Percentiles rank a stretch among this genome's conserved stretches.
Conservation (phyloP, 2,329 filamentous ascomycete genomes). For the Nigrograna mackinnonii region DNA sequence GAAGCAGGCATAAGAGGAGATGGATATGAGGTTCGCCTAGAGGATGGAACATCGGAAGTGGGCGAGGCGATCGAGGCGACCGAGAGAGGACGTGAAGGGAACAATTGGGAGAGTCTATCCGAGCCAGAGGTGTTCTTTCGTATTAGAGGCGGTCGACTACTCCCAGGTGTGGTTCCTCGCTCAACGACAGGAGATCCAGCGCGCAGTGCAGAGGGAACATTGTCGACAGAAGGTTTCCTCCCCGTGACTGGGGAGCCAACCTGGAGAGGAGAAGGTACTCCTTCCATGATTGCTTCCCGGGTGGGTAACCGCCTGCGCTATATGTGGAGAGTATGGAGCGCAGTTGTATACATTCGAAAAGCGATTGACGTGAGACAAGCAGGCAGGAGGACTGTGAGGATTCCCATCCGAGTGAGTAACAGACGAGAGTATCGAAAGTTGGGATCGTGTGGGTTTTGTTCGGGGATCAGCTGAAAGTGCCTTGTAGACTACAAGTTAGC, state of each 20-base stretch:
- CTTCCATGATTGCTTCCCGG: slow-evolving; percentile 24
- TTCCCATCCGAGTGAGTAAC: too few species aligned
- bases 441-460: background rate
- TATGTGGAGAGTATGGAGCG: background rate
- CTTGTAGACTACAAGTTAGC: slow-evolving; percentile 7
- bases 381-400: too few species aligned
- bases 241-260: slow-evolving; percentile 26
- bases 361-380: slow-evolving; percentile 4
- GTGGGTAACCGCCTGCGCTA: background rate
- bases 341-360: background rate
- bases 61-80: slow-evolving; percentile 25
- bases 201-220: slow-evolving; percentile 32
- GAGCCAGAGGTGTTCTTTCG: slow-evolving; percentile 35
- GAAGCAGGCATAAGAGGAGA: slow-evolving; percentile 29
- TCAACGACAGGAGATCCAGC: slow-evolving; percentile 31
- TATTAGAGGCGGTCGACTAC: slow-evolving; percentile 24
- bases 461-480: background rate
- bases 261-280: slow-evolving; percentile 32
- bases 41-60: slow-evolving; percentile 20
- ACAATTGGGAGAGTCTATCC: slow-evolving; percentile 40
- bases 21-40: slow-evolving; percentile 32
- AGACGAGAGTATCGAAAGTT: background rate
- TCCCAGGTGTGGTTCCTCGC: slow-evolving; percentile 10
- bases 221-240: slow-evolving; percentile 20
- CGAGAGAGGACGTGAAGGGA: slow-evolving; percentile 35